phyloP scores from a whole-genome alignment of 2,329 filamentous ascomycete species.

The Ophiocordyceps camponoti-rufipedis region DNA sequence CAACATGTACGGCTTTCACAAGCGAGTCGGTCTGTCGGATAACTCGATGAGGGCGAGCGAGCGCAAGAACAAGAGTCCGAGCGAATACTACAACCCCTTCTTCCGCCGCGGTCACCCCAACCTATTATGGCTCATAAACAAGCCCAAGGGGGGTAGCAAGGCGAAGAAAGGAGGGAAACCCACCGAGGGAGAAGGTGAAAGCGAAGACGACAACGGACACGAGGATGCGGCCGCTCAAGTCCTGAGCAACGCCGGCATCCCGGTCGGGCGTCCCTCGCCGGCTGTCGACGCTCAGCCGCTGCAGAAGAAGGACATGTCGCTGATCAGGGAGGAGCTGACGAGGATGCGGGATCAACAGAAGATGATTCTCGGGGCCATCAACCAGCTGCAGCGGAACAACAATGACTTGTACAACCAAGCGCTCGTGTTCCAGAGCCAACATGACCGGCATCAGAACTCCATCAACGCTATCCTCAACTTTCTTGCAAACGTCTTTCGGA shows the following conservation, averaged over 20 bases:
- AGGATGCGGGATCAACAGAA: conserved; percentile 74
- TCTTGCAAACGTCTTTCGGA: conserved; percentile 87
- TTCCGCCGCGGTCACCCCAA: conserved; percentile 89
- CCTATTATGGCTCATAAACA: conserved; percentile 88
- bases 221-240: conserved; percentile 18
- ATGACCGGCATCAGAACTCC: conserved; percentile 93
- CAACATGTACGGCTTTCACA: conserved; percentile 98
- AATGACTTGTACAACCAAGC: conserved; percentile 78
- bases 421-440: conserved; percentile 72
- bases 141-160: conserved; percentile 61
- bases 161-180: conserved; percentile 40
- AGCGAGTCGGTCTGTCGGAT: conserved; percentile 80
- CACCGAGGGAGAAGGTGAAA: conserved; percentile 49
- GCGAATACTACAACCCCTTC: conserved; percentile 94
- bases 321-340: conserved; percentile 63
- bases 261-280: conserved; percentile 16
- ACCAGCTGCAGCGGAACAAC: conserved; percentile 66
- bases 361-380: conserved; percentile 69
- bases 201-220: conserved; percentile 30
- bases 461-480: conserved; percentile 99
- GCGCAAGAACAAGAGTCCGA: conserved; percentile 91
- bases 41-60: conserved; percentile 97
- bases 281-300: conserved; percentile 28
- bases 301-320: conserved; percentile 55
- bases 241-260: conserved; percentile 5